phyloP scores from a whole-genome alignment of 768 basidiomycete genomes.

The Termitomyces heimii region DNA sequence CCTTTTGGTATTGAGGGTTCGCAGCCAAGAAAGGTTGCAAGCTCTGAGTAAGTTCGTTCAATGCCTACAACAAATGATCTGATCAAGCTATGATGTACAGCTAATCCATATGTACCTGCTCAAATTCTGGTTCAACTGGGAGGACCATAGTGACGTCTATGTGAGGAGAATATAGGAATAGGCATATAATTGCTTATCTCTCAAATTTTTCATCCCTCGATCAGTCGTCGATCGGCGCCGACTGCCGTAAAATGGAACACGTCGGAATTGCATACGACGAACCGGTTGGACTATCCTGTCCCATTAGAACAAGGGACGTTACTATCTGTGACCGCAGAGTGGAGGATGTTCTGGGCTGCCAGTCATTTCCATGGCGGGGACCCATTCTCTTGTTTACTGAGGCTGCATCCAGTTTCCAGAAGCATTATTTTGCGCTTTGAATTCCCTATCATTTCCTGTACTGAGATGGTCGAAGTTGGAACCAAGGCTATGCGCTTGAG shows the following conservation, averaged over 20 bases:
- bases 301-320: no score
- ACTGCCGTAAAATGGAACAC: no score
- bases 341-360: no score
- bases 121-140: constrained; percentile 63
- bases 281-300: no score
- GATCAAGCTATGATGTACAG: background rate
- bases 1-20: constrained; percentile 63
- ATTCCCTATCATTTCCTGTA: no score
- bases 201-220: background rate
- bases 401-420: background rate
- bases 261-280: no score
- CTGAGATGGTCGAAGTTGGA: no score
- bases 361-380: no score
- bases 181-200: background rate
- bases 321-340: no score
- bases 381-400: background rate
- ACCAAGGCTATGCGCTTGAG: background rate
- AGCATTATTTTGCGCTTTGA: background rate
- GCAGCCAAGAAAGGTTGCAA: constrained; percentile 58
- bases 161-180: background rate
- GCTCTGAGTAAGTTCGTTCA: constrained; percentile 59
- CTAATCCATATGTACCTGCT: constrained; percentile 34
- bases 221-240: background rate
- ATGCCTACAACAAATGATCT: constrained; percentile 34
- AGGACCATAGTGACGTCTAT: constrained; percentile 27